Conservation (phyloP, 129 eudicot species). For the Flaveria bidentis region DNA sequence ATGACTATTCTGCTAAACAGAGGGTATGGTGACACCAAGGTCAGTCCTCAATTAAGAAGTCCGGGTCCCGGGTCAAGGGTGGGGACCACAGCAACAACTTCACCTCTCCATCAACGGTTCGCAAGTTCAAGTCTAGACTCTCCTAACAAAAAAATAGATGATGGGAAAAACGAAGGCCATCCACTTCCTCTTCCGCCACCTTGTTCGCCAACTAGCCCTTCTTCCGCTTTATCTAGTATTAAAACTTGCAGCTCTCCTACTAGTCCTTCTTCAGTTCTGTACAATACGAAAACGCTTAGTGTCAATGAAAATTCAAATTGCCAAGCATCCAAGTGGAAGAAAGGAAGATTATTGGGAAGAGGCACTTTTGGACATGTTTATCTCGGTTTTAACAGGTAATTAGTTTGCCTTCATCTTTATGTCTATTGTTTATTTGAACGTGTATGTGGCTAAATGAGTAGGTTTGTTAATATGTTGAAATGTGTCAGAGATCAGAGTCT, state of each 20-base stretch:
- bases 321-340: constrained; percentile 73
- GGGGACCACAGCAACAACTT: constrained; percentile 45
- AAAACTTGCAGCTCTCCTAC: constrained; percentile 53
- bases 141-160: constrained; percentile 56
- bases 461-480: too few relatives aligned
- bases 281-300: constrained; percentile 50
- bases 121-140: constrained; percentile 59
- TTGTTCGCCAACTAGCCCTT: constrained; percentile 37
- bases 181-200: constrained; percentile 72
- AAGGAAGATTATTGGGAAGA: constrained; percentile 82
- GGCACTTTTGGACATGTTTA: constrained; percentile 96
- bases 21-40: constrained; percentile 43
- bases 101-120: constrained; percentile 84
- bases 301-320: constrained; percentile 34
- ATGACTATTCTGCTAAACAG: constrained; percentile 27
- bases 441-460: too few relatives aligned
- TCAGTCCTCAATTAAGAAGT: constrained; percentile 60
- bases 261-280: constrained; percentile 59
- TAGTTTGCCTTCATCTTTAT: neutral
- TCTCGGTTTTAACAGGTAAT: constrained; percentile 80
- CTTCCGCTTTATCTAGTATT: constrained; percentile 42
- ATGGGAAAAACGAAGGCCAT: constrained; percentile 63
- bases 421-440: neutral
- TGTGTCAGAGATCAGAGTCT: too few relatives aligned
- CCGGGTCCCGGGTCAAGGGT: constrained; percentile 68